Conservation (phyloP, 345 rosid species). For the Draba incana region DNA sequence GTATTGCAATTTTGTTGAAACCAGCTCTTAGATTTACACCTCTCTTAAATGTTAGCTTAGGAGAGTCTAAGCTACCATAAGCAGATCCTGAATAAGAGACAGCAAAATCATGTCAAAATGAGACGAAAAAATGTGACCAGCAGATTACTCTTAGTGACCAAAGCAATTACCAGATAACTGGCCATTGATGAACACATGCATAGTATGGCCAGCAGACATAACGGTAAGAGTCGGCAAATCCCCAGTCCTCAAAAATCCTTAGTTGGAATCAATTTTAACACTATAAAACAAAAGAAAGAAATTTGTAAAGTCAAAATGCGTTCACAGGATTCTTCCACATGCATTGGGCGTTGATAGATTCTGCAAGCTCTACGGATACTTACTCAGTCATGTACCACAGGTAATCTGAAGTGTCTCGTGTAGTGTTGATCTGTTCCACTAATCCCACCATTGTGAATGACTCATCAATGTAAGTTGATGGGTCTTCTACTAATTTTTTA, state of each 20-base stretch:
- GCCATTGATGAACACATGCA: constrained; percentile 89
- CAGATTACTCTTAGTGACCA: neutral
- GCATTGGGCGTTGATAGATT: constrained; percentile 1
- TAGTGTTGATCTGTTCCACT: constrained; percentile 94
- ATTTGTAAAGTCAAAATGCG: neutral
- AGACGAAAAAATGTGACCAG: neutral
- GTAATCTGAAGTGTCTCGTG: constrained; percentile 86
- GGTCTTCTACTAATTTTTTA: constrained; percentile 53
- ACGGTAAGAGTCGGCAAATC: constrained; percentile 60
- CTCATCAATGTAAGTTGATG: constrained; percentile 62
- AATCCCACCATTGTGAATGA: constrained; percentile 82
- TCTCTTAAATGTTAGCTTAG: constrained; percentile 70
- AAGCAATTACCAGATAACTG: constrained; percentile 62
- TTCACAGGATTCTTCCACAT: constrained; percentile 19
- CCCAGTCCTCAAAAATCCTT: constrained; percentile 65
- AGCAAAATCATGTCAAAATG: constrained; percentile 25
- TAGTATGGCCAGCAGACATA: constrained; percentile 92
- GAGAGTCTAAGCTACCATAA: constrained; percentile 90
- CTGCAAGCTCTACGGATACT: constrained; percentile 43
- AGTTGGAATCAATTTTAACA: constrained; percentile 49
- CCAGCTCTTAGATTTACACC: constrained; percentile 88
- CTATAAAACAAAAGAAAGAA: constrained; percentile 38
- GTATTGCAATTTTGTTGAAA: constrained; percentile 73
- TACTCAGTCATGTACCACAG: constrained; percentile 99
- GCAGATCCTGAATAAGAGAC: constrained; percentile 64